Evolutionary conservation across 225 moss, liverwort and hornwort genomes (phyloP).

Genomic region (Climacium dendroides): DNA sequence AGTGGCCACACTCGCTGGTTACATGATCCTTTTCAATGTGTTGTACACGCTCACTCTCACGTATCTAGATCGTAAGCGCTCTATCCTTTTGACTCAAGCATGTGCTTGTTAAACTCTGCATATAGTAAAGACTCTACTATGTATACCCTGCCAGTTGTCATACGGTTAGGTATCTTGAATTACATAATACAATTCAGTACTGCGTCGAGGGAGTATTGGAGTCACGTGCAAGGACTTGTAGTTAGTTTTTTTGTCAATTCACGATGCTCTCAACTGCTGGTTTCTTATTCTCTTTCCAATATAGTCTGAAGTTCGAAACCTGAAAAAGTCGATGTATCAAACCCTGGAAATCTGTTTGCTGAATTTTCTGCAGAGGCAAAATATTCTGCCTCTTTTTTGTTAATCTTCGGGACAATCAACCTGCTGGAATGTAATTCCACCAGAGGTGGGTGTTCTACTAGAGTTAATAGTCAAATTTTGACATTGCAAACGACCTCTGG

Average conservation of each 20-base stretch:
- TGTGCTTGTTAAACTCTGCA: neutral
- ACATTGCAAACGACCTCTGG: neutral
- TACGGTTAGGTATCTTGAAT: neutral
- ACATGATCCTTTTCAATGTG: conserved; percentile 55
- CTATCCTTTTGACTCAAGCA: neutral
- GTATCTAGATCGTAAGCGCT: conserved; percentile 53
- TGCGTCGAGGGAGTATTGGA: too few relatives aligned
- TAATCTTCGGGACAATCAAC: neutral
- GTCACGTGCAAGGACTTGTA: neutral
- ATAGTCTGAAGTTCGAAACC: neutral
- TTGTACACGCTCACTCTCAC: conserved; percentile 57
- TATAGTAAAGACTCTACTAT: too few relatives aligned
- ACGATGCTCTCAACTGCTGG: neutral
- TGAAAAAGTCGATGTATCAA: neutral
- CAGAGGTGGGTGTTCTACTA: too few relatives aligned
- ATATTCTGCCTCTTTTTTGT: too few relatives aligned
- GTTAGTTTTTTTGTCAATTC: neutral
- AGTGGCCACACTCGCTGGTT: conserved; percentile 36
- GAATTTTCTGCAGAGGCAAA: neutral
- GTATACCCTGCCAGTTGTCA: neutral
- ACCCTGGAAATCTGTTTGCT: neutral
- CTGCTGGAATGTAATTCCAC: neutral
- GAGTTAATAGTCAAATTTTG: neutral
- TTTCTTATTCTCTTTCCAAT: neutral
- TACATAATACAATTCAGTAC: neutral